These are phyloP conservation scores for Piper longum DNA, from an alignment of 164 flowering plant species.

Conservation along the genomic window DNA sequence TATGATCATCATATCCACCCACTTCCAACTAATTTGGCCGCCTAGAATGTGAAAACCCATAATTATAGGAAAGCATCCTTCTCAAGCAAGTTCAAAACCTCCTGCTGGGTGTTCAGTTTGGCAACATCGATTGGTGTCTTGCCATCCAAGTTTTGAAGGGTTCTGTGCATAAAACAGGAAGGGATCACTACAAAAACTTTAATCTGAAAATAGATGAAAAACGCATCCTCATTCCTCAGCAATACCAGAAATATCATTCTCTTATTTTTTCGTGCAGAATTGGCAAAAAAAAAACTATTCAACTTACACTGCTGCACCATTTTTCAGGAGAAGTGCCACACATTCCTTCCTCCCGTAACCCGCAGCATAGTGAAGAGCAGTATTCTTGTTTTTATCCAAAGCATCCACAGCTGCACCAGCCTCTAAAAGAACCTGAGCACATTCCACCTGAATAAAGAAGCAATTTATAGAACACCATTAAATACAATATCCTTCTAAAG, in stretches of 20 bases:
- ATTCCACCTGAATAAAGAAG: constrained; percentile 42
- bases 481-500: background rate
- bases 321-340: constrained; percentile 74
- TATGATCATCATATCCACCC: too few species aligned
- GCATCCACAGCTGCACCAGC: constrained; percentile 87
- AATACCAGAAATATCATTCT: too few species aligned
- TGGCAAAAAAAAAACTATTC: background rate
- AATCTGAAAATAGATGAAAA: background rate
- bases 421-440: constrained; percentile 73
- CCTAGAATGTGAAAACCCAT: background rate
- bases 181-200: background rate
- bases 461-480: background rate
- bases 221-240: background rate
- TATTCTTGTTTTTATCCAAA: constrained; percentile 82
- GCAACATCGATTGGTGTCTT: constrained; percentile 96
- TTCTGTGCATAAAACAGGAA: constrained; percentile 27
- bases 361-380: constrained; percentile 96
- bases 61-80: constrained; percentile 78
- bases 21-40: too few species aligned
- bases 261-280: background rate
- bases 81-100: constrained; percentile 80
- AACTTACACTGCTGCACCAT: constrained; percentile 95
- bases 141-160: constrained; percentile 90
- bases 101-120: constrained; percentile 79
- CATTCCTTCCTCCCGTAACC: constrained; percentile 98